Evolutionary conservation across 257 asterid genomes (phyloP), one percentile per base, ranked within the genome.

Genomic region (Ligustrum vulgare): DNA sequence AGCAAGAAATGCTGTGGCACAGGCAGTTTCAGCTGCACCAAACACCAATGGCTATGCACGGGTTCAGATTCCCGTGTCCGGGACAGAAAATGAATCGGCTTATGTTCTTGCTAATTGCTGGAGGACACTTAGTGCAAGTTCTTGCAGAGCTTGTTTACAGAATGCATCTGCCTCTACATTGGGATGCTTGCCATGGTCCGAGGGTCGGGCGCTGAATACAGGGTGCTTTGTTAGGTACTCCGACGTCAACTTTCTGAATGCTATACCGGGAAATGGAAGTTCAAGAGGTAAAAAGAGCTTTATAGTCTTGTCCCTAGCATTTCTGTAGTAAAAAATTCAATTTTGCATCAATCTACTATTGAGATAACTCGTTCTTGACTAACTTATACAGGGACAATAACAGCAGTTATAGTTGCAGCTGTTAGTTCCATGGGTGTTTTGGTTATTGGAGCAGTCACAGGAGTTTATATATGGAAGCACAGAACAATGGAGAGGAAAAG

Each of bases 191-290:
- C 97, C 97, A 34, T 68, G 82, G 72, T 85, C 92, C 0, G 91
- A 86, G 77, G 96, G 96, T 22, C 80, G 86, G 71, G 96, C 93
- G 0, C 49, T 91, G n/a, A 78, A 86, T 69, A 86, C 97, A 0
- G 96, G 97, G 39, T 91, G 97, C 54, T 81, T 89, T 78, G 49
- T 91, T 86, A 85, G 93, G 75, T 91, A 88, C 70, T 88, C 97
- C 3, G 93, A 83, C 56, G 75, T 75, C 16, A 75, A 88, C 72
- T 91, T 91, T 79, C 93, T 91, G 60, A 89, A 88, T 81, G 82
- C 90, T 65, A 23, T 82, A 22, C 84, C 86, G 4, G 32, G 81
- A 47, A 86, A 64, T 71, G 87, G 88, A 68, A 84, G 73, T 76
- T 82, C 97, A 60, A 85, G 88, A 84, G 98, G 98, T 91, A 82